phyloP scores from a whole-genome alignment of 2,329 filamentous ascomycete genomes.

The Fusarium irregulare region DNA sequence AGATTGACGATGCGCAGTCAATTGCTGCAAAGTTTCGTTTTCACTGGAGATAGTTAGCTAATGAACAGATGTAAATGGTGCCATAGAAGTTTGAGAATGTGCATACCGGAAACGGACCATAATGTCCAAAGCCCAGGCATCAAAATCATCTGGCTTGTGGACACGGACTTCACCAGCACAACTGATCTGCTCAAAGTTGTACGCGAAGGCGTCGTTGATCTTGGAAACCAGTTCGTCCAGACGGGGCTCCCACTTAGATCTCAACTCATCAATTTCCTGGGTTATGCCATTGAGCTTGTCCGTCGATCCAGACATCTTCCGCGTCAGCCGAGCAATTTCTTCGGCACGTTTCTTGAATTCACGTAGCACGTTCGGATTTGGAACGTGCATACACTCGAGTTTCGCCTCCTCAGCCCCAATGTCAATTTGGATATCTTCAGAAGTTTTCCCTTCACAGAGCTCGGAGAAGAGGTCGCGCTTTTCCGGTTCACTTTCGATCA shows the following conservation, averaged over 20 bases:
- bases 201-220: conserved; percentile 91
- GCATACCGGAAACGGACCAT: conserved; percentile 91
- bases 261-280: conserved; percentile 72
- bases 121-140: conserved; percentile 93
- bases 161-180: conserved; percentile 92
- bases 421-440: conserved; percentile 76
- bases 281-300: conserved; percentile 66
- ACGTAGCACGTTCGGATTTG: conserved; percentile 78
- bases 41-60: conserved; percentile 62
- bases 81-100: background rate
- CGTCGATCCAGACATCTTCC: conserved; percentile 65
- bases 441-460: conserved; percentile 61
- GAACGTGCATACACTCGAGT: conserved; percentile 82
- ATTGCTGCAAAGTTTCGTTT: conserved; percentile 82
- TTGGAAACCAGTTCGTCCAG: conserved; percentile 80
- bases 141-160: conserved; percentile 92
- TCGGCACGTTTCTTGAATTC: conserved; percentile 80
- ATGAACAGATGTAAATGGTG: background rate
- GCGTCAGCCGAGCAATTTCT: conserved; percentile 74
- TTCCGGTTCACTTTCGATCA: conserved; percentile 55
- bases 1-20: conserved; percentile 93
- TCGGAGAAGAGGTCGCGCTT: conserved; percentile 56
- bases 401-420: conserved; percentile 79
- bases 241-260: conserved; percentile 82
- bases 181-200: conserved; percentile 93